phyloP scores from a whole-genome alignment of 192 early-diverging fungal genomes.

The Oehlia diaphana region DNA sequence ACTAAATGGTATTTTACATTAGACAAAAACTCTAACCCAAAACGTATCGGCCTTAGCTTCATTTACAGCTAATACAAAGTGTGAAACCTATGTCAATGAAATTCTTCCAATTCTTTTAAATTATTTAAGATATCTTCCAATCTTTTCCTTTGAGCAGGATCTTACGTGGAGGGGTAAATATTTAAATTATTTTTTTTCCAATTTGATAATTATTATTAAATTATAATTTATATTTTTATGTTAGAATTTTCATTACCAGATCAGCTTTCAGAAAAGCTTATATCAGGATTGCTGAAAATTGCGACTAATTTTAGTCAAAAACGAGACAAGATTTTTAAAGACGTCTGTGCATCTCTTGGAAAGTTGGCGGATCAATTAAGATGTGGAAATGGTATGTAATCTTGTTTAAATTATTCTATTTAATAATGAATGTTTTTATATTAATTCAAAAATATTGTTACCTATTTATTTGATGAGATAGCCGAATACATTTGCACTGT shows the following conservation, averaged over 20 bases:
- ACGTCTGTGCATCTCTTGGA: constrained; percentile 35
- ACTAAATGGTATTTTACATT: neutral
- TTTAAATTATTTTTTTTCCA: neutral
- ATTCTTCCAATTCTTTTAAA: constrained; percentile 20
- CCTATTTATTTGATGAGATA: neutral
- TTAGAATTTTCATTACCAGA: constrained; percentile 38
- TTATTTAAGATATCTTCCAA: constrained; percentile 24
- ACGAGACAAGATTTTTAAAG: constrained; percentile 37
- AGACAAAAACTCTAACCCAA: constrained; percentile 18
- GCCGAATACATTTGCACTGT: constrained; percentile 52
- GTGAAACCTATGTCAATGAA: neutral
- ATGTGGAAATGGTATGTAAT: constrained; percentile 31
- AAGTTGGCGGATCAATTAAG: constrained; percentile 29
- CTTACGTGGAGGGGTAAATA: constrained; percentile 25
- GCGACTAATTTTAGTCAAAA: constrained; percentile 30
- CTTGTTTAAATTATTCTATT: neutral
- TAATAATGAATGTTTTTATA: neutral
- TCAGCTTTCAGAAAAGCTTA: constrained; percentile 32
- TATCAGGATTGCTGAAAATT: constrained; percentile 36
- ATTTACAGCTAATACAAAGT: constrained; percentile 19
- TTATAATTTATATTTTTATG: neutral
- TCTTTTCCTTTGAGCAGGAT: constrained; percentile 22
- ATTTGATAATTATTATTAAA: neutral
- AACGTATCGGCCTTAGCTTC: constrained; percentile 18
- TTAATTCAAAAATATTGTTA: neutral